These are phyloP conservation scores for Keithomyces neogunnii DNA, from an alignment of 2,329 filamentous ascomycete genomes.

Conservation along the genomic window DNA sequence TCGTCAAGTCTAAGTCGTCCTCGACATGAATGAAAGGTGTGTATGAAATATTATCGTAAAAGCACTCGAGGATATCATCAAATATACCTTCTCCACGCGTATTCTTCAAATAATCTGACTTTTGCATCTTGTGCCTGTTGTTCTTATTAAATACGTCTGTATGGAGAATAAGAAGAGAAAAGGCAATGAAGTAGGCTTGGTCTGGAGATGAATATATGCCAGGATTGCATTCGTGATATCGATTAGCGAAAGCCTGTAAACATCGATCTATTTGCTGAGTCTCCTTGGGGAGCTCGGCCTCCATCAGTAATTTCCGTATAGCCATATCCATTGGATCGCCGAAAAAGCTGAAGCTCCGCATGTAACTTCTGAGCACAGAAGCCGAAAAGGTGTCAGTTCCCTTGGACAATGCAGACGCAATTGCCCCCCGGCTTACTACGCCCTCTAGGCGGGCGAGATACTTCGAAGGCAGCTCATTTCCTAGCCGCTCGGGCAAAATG, in stretches of 20 bases:
- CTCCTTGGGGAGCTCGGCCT: conserved; percentile 91
- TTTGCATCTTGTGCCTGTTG: conserved; percentile 99
- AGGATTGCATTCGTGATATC: conserved; percentile 97
- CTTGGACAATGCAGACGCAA: conserved; percentile 80
- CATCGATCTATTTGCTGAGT: conserved; percentile 97
- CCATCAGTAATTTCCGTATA: conserved; percentile 89
- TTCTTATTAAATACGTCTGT: conserved; percentile 99
- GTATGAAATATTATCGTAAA: conserved; percentile 98
- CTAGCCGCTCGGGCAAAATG: conserved; percentile 67
- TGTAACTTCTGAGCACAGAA: conserved; percentile 83
- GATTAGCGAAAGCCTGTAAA: conserved; percentile 86
- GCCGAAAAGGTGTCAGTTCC: conserved; percentile 76
- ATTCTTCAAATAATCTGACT: conserved; percentile 90
- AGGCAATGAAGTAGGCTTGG: conserved; percentile 97
- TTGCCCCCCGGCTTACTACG: conserved; percentile 67
- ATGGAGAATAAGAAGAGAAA: conserved; percentile 91
- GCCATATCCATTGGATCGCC: conserved; percentile 98
- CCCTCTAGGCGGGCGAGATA: conserved; percentile 82
- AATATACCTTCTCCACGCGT: conserved; percentile 87
- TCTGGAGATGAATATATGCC: conserved; percentile 87
- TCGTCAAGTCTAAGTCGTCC: conserved; percentile 75
- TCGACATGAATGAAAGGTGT: conserved; percentile 98
- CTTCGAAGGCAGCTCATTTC: conserved; percentile 82
- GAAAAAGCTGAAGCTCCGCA: conserved; percentile 91
- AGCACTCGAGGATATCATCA: conserved; percentile 86